phyloP scores from a whole-genome alignment of 169 alveolate species.

The Plasmodium vinckei region DNA sequence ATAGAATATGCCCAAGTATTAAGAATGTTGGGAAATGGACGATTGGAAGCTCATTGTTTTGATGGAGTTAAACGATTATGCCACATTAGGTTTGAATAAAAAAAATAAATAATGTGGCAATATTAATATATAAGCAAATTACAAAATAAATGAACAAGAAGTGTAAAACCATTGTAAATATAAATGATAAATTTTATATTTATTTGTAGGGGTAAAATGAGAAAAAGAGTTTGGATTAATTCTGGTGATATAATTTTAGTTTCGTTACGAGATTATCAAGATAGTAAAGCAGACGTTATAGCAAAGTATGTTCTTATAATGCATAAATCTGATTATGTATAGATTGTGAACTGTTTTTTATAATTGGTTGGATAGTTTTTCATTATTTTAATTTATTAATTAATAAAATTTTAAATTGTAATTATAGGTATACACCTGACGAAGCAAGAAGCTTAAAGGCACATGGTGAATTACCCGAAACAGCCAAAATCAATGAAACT shows the following conservation, averaged over 20 bases:
- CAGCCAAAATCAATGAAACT: slow-evolving; percentile 94
- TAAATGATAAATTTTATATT: neutral
- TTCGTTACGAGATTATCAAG: slow-evolving; percentile 98
- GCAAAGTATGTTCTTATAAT: slow-evolving; percentile 87
- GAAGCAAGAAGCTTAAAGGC: slow-evolving; percentile 97
- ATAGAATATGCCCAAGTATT: slow-evolving; percentile 96
- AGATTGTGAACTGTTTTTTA: neutral
- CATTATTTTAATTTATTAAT: slow-evolving; percentile 6
- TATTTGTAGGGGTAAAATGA: slow-evolving; percentile 94
- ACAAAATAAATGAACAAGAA: neutral
- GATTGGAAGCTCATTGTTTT: slow-evolving; percentile 97
- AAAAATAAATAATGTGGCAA: neutral
- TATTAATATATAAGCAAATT: neutral
- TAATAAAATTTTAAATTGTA: neutral
- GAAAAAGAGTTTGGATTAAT: slow-evolving; percentile 98
- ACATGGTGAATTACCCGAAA: slow-evolving; percentile 98
- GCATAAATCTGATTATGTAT: neutral
- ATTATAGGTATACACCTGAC: slow-evolving; percentile 92
- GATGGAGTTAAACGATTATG: slow-evolving; percentile 98
- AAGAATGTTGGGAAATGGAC: slow-evolving; percentile 98
- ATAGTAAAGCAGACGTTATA: slow-evolving; percentile 98
- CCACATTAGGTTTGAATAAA: slow-evolving; percentile 91
- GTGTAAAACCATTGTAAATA: neutral
- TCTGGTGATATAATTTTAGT: slow-evolving; percentile 96
- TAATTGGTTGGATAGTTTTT: neutral